Percentiles rank a stretch among this genome's conserved stretches.
Conservation (phyloP, 2,329 filamentous ascomycete genomes). For the Phialocephala subalpina region DNA sequence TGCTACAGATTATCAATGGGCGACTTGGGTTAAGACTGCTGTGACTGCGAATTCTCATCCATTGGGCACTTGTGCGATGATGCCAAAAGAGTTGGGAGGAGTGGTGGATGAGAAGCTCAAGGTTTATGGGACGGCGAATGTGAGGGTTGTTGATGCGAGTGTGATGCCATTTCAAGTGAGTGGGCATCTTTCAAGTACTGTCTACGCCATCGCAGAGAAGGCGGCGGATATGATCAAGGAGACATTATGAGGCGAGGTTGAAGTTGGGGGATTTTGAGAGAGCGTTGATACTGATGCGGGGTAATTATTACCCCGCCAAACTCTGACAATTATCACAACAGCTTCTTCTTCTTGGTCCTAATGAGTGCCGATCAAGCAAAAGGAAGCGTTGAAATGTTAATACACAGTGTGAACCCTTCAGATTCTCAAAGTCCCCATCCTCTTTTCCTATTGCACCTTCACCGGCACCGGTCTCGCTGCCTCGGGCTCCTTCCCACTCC, state of each 20-base stretch:
- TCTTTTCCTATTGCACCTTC: too few species aligned
- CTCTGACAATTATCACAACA: too few species aligned
- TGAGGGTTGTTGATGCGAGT: slow-evolving; percentile 3
- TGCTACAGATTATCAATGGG: slow-evolving; percentile 6
- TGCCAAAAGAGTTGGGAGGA: slow-evolving; percentile 2
- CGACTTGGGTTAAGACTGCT: background rate
- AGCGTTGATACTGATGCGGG: background rate
- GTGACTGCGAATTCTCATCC: slow-evolving; percentile 1
- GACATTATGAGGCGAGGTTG: background rate
- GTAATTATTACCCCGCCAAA: too few species aligned
- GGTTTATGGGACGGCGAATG: slow-evolving; percentile 6
- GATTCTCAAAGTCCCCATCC: too few species aligned
- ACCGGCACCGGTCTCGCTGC: background rate
- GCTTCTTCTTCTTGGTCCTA: too few species aligned
- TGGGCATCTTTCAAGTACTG: background rate
- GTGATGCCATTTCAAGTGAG: slow-evolving; percentile 13
- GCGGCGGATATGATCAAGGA: slow-evolving; percentile 11
- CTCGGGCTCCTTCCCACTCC: slow-evolving; percentile 10
- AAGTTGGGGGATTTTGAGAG: background rate
- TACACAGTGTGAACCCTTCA: too few species aligned
- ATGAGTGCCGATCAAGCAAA: too few species aligned
- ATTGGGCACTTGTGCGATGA: background rate
- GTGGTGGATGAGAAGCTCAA: background rate
- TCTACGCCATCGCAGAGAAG: slow-evolving; percentile 11
- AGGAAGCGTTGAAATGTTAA: too few species aligned